Evolutionary conservation across 2,329 filamentous ascomycete species (phyloP), one percentile per base, ranked within the genome.

Genomic region (Colletotrichum cereale): DNA sequence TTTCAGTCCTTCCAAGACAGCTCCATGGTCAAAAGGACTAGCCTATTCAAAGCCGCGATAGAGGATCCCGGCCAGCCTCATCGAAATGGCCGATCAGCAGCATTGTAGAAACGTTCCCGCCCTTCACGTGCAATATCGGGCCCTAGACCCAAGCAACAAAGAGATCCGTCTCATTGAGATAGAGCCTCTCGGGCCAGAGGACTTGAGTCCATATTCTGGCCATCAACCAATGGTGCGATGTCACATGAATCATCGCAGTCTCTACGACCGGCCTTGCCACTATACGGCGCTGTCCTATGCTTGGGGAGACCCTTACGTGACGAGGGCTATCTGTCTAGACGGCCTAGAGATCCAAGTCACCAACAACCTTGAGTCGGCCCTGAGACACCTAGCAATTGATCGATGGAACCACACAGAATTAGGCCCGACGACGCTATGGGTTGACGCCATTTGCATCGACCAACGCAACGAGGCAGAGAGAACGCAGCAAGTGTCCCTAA

Each of bases 361-460:
- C 14, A 26, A 38, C 5, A 67, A 62, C 21, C 12, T 67, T 1
- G 24, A 62, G 38, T 52, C 56, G 3, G 64, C 64, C 12, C 16
- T 67, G 34, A 61, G 42, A 3, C 64, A 62, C 14, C 31, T 67
- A 11, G 52, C 52, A 11, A 12, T 8, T 18, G 31, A 26, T n/a
- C 34, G 21, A 24, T 29, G 26, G 48, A 10, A 26, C 42, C 24
- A 34, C 5, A 16, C 40, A 16, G 24, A 58, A 1, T 36, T 10
- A 5, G n/a, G 40, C 1, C 31, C 12, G 34, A 52, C 12, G 34
- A 52, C 26, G 18, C 58, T 67, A 8, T 67, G 64, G 64, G 57
- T 67, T 21, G 64, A 67, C 44, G 64, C 64, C 24, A 14, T 67
- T 7, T 67, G 64, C 18, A 67, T 67, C 29, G 29, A 62, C n/a